Percentiles rank a stretch among this genome's conserved stretches.
Conservation (phyloP, 169 alveolate genomes). For the Plasmodium blacklocki region DNA sequence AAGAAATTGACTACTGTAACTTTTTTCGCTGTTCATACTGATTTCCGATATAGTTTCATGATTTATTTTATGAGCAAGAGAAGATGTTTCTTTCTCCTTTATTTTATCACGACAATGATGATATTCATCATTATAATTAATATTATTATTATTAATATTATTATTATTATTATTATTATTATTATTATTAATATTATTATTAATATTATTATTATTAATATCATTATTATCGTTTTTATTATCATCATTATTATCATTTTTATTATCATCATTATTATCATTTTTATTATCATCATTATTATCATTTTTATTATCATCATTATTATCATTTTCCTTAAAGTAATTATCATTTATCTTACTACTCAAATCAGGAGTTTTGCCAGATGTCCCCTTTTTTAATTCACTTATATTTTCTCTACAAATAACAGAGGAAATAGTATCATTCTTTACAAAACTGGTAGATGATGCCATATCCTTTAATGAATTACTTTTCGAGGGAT, state of each 20-base stretch:
- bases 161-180: neutral
- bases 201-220: neutral
- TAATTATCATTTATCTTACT: neutral
- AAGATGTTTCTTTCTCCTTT: no score
- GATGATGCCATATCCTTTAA: constrained; percentile 14
- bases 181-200: neutral
- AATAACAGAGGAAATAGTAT: neutral
- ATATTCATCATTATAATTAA: no score
- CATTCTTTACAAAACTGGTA: neutral
- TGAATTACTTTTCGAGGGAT: neutral
- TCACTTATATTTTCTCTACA: neutral
- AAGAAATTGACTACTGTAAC: neutral
- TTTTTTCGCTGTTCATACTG: no score
- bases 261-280: neutral
- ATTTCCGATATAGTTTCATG: no score
- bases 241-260: neutral
- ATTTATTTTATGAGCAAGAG: no score
- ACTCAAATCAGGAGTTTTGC: neutral
- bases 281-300: neutral
- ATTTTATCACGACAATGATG: no score
- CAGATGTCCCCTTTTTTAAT: neutral
- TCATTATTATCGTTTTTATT: no score
- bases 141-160: no score
- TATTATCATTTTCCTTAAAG: neutral
- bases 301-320: neutral